Percentiles rank a stretch among this genome's conserved stretches.
These are phyloP conservation scores for Penicillium sp. DNA, from an alignment of 2,329 filamentous ascomycete species.

Conservation along the genomic window DNA sequence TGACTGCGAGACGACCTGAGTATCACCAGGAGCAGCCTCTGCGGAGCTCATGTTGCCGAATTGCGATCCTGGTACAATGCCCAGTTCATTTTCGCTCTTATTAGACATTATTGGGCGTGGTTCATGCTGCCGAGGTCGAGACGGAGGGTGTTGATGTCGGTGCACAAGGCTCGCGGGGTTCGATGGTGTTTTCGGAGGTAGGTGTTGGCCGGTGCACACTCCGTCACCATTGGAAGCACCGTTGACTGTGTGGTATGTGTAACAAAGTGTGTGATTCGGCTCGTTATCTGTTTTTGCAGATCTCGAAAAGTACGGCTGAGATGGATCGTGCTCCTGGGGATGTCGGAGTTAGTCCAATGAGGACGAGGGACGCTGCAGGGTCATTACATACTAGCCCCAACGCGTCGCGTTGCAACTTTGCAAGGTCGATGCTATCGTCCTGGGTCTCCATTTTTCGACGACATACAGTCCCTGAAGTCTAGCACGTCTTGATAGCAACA, in stretches of 20 bases:
- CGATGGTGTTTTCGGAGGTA: conserved; percentile 10
- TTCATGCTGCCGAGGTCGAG: conserved; percentile 20
- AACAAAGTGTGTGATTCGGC: not conserved
- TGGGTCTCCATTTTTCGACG: not conserved
- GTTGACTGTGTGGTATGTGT: conserved; percentile 1
- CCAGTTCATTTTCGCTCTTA: conserved; percentile 10
- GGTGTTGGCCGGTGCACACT: conserved; percentile 6
- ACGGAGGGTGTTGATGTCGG: conserved; percentile 2
- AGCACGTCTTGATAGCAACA: not conserved
- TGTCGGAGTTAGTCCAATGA: conserved; percentile 29
- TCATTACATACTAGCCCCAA: conserved; percentile 38
- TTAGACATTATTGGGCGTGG: conserved; percentile 12
- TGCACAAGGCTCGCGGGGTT: conserved; percentile 8
- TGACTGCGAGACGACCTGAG: conserved; percentile 46
- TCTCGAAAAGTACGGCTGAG: conserved; percentile 21
- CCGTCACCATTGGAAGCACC: not conserved
- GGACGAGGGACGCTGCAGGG: conserved; percentile 27
- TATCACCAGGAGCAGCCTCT: conserved; percentile 39
- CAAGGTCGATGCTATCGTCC: conserved; percentile 41
- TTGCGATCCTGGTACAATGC: conserved; percentile 20
- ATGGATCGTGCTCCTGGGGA: conserved; percentile 28
- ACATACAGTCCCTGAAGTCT: not conserved
- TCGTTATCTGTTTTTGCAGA: conserved; percentile 9
- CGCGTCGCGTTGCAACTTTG: conserved; percentile 41
- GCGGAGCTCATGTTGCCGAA: conserved; percentile 34